Percentiles rank a stretch among this genome's conserved stretches.
These are phyloP conservation scores for Elongisporangium prolatum DNA, from an alignment of 352 stramenopile genomes.

Conservation along the genomic window DNA sequence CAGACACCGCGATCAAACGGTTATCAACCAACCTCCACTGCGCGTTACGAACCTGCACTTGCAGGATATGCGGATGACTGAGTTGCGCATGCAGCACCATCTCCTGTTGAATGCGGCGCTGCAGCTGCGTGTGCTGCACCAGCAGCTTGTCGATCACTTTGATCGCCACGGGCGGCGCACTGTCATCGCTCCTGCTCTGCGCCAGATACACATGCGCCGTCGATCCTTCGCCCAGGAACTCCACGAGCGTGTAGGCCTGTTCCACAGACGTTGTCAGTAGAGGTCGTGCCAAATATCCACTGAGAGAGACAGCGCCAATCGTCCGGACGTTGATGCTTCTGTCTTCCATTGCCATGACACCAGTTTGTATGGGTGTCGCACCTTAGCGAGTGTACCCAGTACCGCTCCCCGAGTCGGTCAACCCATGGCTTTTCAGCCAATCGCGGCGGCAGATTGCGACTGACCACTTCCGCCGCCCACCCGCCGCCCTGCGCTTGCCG, in stretches of 20 bases:
- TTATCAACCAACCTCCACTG: neutral
- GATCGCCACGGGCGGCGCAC: conserved; percentile 43
- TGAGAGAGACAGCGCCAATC: neutral
- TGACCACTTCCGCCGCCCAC: neutral
- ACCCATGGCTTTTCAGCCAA: neutral
- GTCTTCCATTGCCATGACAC: neutral
- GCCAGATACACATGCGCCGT: conserved; percentile 78
- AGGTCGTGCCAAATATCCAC: neutral
- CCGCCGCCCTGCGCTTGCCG: neutral
- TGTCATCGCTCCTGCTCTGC: conserved; percentile 21
- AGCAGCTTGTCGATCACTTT: conserved; percentile 84
- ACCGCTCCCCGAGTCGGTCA: neutral
- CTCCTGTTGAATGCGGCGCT: conserved; percentile 62
- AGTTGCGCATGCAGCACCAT: conserved; percentile 65
- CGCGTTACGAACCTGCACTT: conserved; percentile 21
- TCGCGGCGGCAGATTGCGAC: neutral
- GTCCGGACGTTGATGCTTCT: neutral
- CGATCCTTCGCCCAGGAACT: conserved; percentile 71
- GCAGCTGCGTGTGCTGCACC: conserved; percentile 47
- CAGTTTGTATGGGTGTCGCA: neutral
- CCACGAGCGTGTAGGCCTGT: conserved; percentile 64
- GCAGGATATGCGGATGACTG: conserved; percentile 47
- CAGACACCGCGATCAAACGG: too few species aligned
- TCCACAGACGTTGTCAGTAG: neutral
- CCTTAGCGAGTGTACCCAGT: neutral